These are phyloP conservation scores for Vigna nakashimae DNA, from an alignment of 306 rosid genomes.

Conservation along the genomic window DNA sequence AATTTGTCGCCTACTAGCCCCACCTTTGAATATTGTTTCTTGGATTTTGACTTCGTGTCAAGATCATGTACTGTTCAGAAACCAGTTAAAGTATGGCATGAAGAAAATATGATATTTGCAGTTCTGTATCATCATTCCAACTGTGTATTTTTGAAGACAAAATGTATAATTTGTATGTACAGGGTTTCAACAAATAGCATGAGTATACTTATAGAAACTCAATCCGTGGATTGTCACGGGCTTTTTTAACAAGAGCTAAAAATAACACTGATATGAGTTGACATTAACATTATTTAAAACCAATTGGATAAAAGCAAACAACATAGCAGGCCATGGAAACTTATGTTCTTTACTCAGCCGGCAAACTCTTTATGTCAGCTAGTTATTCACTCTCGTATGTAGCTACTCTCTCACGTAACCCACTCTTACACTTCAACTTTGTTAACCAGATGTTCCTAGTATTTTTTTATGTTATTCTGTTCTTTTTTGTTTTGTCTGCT, in stretches of 20 bases:
- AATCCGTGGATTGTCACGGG: background rate
- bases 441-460: background rate
- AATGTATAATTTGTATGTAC: background rate
- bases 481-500: conserved; percentile 41
- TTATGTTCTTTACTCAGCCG: conserved; percentile 41
- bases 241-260: background rate
- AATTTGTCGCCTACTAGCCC: conserved; percentile 9
- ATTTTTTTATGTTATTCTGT: conserved; percentile 3
- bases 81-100: background rate
- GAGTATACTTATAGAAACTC: background rate
- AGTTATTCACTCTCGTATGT: conserved; percentile 28
- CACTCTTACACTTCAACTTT: background rate
- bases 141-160: background rate
- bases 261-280: conserved; percentile 14
- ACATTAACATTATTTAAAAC: conserved; percentile 24
- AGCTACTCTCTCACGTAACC: background rate
- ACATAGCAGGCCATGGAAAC: conserved; percentile 39
- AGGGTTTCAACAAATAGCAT: background rate
- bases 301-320: conserved; percentile 15
- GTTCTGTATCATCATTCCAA: background rate
- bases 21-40: background rate
- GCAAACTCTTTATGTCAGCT: conserved; percentile 45
- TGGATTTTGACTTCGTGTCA: conserved; percentile 1
- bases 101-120: background rate
- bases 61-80: background rate